A percentile compares a stretch with the other conserved stretches of the same genome.
These are phyloP conservation scores for Colletotrichum sp. DNA, from an alignment of 2,329 filamentous ascomycete species.

Conservation along the genomic window DNA sequence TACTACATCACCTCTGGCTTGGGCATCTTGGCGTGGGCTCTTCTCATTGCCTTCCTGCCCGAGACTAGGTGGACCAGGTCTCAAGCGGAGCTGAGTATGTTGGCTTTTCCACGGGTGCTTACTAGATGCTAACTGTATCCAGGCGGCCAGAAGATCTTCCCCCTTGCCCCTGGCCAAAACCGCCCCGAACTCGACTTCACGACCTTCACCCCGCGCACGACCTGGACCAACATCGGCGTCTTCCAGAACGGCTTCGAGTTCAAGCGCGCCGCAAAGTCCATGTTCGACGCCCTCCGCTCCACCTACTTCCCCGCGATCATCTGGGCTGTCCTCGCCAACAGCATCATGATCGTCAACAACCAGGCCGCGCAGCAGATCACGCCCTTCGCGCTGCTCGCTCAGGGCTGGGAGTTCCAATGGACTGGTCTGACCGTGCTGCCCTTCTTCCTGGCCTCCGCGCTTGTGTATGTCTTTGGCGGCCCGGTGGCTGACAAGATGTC, in stretches of 20 bases:
- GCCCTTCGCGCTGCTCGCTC: conserved; percentile 9
- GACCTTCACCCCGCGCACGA: conserved; percentile 29
- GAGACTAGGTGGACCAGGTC: conserved; percentile 39
- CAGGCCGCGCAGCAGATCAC: conserved; percentile 30
- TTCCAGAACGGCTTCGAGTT: conserved; percentile 33
- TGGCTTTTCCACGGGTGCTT: rapidly evolving
- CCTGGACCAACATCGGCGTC: conserved; percentile 35
- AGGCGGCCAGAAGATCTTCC: conserved; percentile 22
- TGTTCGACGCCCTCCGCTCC: conserved; percentile 34
- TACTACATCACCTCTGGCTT: conserved; percentile 36
- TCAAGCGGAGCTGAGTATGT: conserved; percentile 30
- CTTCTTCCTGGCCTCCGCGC: conserved; percentile 21
- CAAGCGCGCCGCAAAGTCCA: conserved; percentile 23
- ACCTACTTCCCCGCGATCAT: conserved; percentile 36
- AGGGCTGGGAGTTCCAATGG: conserved; percentile 33
- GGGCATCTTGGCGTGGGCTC: conserved; percentile 35
- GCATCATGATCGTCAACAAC: conserved; percentile 32
- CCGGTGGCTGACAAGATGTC: conserved; percentile 32
- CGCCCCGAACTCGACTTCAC: conserved; percentile 32
- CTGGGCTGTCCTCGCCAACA: conserved; percentile 35
- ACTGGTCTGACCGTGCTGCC: conserved; percentile 32
- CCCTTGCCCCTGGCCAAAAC: conserved; percentile 28
- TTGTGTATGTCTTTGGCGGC: conserved; percentile 30
- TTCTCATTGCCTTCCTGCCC: conserved; percentile 35
- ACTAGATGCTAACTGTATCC: not conserved